Evolutionary conservation across 2,329 filamentous ascomycete species (phyloP).

Genomic region (Colletotrichum magnum): DNA sequence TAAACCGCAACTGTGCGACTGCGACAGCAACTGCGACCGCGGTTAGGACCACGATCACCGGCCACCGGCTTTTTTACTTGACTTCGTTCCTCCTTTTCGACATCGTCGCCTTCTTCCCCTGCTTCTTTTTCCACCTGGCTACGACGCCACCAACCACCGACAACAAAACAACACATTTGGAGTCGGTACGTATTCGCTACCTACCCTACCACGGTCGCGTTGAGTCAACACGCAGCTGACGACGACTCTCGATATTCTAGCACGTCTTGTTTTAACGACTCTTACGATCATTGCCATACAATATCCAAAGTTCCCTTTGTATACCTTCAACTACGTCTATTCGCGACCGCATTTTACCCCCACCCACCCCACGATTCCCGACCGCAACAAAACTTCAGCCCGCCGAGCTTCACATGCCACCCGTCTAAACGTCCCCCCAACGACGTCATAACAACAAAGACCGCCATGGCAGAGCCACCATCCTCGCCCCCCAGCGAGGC

Average conservation of each 20-base stretch:
- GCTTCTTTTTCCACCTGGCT: not conserved
- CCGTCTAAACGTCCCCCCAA: constrained; percentile 8
- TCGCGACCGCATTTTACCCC: constrained; percentile 27
- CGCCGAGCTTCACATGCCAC: constrained; percentile 34
- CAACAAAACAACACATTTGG: constrained; percentile 9
- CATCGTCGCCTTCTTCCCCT: not conserved
- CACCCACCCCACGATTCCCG: constrained; percentile 5
- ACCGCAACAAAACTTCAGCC: constrained; percentile 4
- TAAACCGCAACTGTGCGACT: not conserved
- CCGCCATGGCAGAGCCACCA: constrained; percentile 70
- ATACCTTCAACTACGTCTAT: constrained; percentile 29
- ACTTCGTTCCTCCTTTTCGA: constrained; percentile 14
- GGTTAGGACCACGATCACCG: constrained; percentile 17
- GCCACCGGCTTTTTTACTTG: constrained; percentile 20
- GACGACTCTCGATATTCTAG: constrained; percentile 7
- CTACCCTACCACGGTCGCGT: constrained; percentile 10
- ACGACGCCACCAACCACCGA: constrained; percentile 16
- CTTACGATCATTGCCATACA: constrained; percentile 30
- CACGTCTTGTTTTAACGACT: constrained; percentile 27
- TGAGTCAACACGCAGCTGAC: constrained; percentile 22
- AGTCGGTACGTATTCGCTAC: constrained; percentile 29
- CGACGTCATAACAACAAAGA: constrained; percentile 30
- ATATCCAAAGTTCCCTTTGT: constrained; percentile 32
- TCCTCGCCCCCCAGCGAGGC: constrained; percentile 73
- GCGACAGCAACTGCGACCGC: not conserved